Conservation (phyloP, 169 alveolate genomes). For the Eimeria praecox region DNA sequence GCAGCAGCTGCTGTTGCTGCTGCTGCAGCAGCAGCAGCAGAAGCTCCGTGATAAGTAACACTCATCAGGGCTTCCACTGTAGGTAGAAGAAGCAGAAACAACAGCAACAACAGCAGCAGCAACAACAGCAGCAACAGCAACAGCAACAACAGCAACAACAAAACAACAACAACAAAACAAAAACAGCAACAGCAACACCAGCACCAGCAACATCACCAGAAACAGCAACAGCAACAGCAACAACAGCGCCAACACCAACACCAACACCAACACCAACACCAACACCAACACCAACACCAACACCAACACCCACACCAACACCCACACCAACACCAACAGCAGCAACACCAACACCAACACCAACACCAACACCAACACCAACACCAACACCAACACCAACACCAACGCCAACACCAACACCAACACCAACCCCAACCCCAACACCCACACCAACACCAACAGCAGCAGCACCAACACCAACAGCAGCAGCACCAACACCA, state of each 20-base stretch:
- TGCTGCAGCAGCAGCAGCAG: too few species aligned
- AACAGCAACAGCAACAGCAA: conserved; percentile 11
- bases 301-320: not conserved
- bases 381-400: not conserved
- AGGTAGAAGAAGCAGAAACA: not conserved
- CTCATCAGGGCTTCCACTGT: not conserved
- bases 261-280: not conserved
- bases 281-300: too few species aligned
- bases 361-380: not conserved
- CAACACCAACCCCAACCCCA: not conserved
- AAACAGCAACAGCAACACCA: not conserved
- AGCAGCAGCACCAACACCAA: not conserved
- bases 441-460: not conserved
- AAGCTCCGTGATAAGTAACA: not conserved
- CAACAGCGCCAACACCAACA: conserved; percentile 24
- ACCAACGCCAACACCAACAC: not conserved
- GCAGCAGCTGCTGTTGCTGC: not conserved
- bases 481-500: not conserved
- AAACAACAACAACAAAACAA: too few species aligned
- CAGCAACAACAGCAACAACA: not conserved
- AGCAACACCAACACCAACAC: conserved; percentile 19
- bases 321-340: conserved; percentile 16
- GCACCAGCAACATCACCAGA: not conserved
- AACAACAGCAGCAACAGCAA: not conserved
- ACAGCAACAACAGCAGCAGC: not conserved